Base-by-base conservation (phyloP, 768 basidiomycete species). In the Amanita exitialis region DNA sequence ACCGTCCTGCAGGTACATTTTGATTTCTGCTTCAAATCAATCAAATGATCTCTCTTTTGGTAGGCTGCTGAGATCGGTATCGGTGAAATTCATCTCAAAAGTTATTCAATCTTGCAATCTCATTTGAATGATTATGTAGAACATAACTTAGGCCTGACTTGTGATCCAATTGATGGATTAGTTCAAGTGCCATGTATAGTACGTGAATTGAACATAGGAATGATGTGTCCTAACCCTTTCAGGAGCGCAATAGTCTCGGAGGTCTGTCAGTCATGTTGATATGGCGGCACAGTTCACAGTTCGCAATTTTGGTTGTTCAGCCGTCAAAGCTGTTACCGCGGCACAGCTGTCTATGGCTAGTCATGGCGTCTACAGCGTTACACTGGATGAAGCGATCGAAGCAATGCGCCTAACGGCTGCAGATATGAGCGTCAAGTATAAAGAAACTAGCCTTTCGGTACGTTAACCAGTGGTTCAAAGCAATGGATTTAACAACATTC, bases 131-230 rank as follows among this genome's bases (percentile, higher is more conserved):
- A 28, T 53, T n/a, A 28, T 44, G 23, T 54, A 88, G 87, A 90
- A 64, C 89, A 93, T 59, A 88, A 89, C 59, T 71, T 90, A 12
- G 89, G 90, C 2, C 65, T 98, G 51, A 97, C 94, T 2, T 97
- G 94, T 61, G 93, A 96, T 65, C 94, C 94, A 4, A 89, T 92
- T 51, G 90, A 90, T 57, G 91, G 92, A 0, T 75, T 94, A 9
- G 92, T 95, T 2, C 91, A 96, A 63, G 90, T 96, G 6, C 94
- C 94, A 5, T 98, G 95, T 62, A 96, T 96, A 52, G 92, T 92
- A 66, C 60, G 84, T 68, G 45, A 30, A 34, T 44, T 56, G 30
- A 49, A 15, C 51, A 45, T 32, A 32, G 6, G 13, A 13, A 32
- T 28, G 27, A 13, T 3, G 3, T 2, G 3, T 43, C n/a, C 50